Conservation (phyloP, 1,139 yeast genomes). For the Schwanniomyces etchellsii region DNA sequence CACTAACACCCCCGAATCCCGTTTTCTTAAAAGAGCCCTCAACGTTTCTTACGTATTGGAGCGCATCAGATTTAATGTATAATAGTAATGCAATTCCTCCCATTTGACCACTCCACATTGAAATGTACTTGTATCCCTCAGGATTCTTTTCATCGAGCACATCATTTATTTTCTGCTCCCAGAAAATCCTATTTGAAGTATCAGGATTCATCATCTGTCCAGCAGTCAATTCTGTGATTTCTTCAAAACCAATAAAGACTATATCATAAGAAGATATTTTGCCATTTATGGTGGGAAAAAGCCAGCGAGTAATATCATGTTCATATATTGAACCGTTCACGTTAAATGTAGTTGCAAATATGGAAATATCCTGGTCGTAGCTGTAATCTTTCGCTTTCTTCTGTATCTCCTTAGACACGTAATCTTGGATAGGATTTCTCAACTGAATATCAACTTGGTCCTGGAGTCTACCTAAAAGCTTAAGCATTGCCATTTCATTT, state of each 20-base stretch:
- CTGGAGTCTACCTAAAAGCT: slow-evolving; percentile 43
- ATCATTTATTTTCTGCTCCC: slow-evolving; percentile 69
- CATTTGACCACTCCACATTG: slow-evolving; percentile 81
- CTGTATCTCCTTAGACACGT: slow-evolving; percentile 50
- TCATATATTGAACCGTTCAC: slow-evolving; percentile 56
- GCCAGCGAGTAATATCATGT: slow-evolving; percentile 52
- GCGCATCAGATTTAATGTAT: slow-evolving; percentile 50
- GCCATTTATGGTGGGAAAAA: slow-evolving; percentile 39
- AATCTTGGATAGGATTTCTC: slow-evolving; percentile 69
- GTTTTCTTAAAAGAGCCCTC: slow-evolving; percentile 84
- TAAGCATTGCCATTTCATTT: slow-evolving; percentile 42
- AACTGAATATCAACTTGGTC: slow-evolving; percentile 44
- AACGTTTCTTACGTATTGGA: slow-evolving; percentile 53
- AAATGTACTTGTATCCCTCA: slow-evolving; percentile 47
- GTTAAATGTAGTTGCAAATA: slow-evolving; percentile 67
- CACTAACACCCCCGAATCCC: slow-evolving; percentile 91
- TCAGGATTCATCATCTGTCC: slow-evolving; percentile 85
- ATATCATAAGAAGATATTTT: slow-evolving; percentile 48
- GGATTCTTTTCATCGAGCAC: slow-evolving; percentile 43
- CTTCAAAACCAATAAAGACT: slow-evolving; percentile 83
- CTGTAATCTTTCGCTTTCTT: slow-evolving; percentile 45
- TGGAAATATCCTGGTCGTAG: slow-evolving; percentile 42
- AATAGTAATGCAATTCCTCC: slow-evolving; percentile 86
- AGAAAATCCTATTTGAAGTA: slow-evolving; percentile 59
- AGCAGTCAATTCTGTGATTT: slow-evolving; percentile 85